These are phyloP conservation scores for Solanum pennellii DNA, from an alignment of 257 asterid species.

Conservation along the genomic window DNA sequence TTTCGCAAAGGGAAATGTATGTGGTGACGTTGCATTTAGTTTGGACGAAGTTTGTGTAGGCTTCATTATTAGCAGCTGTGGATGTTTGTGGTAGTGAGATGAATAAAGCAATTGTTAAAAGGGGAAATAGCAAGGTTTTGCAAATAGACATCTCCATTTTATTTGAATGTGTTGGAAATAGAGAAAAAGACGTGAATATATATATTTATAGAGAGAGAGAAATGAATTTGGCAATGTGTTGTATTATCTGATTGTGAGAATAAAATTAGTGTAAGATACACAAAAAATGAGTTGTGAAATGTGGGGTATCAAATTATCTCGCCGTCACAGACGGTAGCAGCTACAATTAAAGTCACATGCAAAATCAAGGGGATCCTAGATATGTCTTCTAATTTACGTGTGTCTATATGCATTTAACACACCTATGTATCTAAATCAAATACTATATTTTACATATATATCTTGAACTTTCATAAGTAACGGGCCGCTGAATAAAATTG, in stretches of 20 bases:
- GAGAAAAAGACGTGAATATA: neutral
- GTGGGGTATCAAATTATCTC: neutral
- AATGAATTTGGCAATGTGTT: neutral
- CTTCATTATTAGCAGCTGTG: neutral
- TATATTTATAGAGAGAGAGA: neutral
- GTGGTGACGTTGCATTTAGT: slow-evolving; percentile 40
- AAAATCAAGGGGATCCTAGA: neutral
- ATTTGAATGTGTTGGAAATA: neutral
- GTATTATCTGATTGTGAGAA: neutral
- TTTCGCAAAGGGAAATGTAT: slow-evolving; percentile 36
- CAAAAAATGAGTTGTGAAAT: neutral
- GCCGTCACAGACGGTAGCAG: neutral
- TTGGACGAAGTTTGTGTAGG: slow-evolving; percentile 23
- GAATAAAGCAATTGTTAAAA: neutral
- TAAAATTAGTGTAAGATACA: neutral
- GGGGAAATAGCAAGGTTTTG: neutral
- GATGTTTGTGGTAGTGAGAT: neutral
- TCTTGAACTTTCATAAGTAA: too few species aligned
- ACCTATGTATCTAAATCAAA: too few species aligned
- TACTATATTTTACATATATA: too few species aligned
- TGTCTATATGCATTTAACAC: neutral
- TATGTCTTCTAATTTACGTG: neutral
- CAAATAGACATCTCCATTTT: neutral
- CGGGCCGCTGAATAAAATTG: neutral
- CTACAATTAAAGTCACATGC: neutral